phyloP scores from a whole-genome alignment of 176 grass and related monocot species.

The Musa schizocarpa region DNA sequence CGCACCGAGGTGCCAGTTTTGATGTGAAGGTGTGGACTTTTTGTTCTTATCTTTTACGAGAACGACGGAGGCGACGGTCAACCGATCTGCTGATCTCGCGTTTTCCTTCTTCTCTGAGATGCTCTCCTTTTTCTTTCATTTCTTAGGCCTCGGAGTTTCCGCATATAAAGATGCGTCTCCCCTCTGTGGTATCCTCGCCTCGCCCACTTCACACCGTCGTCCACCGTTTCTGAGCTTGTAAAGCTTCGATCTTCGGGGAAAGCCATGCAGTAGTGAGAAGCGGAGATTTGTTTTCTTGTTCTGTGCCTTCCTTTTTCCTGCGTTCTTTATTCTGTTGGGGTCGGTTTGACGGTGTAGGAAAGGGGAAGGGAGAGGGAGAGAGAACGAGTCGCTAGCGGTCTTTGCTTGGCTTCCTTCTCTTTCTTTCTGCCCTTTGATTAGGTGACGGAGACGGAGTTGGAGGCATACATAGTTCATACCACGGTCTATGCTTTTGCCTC shows the following conservation, averaged over 20 bases:
- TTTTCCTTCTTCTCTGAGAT: no score
- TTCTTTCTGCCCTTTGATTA: conserved; percentile 12
- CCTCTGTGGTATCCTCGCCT: no score
- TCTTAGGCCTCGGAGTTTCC: no score
- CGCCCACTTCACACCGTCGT: not conserved
- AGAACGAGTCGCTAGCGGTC: conserved; percentile 4
- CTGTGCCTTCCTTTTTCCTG: not conserved
- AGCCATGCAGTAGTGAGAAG: not conserved
- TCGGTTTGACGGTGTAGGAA: not conserved
- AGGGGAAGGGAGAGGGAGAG: not conserved
- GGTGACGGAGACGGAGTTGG: conserved; percentile 5
- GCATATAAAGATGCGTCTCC: no score
- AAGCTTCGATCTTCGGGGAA: not conserved
- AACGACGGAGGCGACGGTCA: no score
- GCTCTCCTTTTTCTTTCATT: no score
- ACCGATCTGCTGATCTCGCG: no score
- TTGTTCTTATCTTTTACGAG: no score
- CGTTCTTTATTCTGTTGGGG: not conserved
- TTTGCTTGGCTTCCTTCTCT: conserved; percentile 12
- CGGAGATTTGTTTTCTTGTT: not conserved
- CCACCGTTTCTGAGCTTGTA: not conserved
- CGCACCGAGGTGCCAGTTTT: no score
- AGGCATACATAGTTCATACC: conserved; percentile 18
- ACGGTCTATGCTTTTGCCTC: not conserved
- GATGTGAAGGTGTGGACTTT: no score